Base-by-base conservation (phyloP, 805 yeast genomes). In the Vanderwaltozyma tropicalis region DNA sequence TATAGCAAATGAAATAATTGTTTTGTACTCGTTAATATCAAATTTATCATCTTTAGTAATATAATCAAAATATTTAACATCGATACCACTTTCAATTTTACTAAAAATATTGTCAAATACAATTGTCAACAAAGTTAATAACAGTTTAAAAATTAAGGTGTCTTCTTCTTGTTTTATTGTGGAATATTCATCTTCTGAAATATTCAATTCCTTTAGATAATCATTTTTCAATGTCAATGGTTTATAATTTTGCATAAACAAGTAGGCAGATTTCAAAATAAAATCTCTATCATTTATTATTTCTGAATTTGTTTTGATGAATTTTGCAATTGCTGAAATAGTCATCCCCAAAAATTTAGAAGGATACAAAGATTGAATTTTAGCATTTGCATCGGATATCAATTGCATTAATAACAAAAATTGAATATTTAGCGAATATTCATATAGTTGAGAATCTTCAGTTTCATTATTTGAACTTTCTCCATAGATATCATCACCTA, bases 331-430 rank as follows among this genome's bases (percentile, higher is more conserved):
- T 0, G 86, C 67, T 1, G 80, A 56, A 1, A 78, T 68, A 0
- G 78, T 74, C 74, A 83, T 81, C 1, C 79, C 69, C 34, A 88
- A 62, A 51, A 84, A 87, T 42, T 81, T 73, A 0, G 95, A 80
- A 6, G 96, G 96, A 51, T 78, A 78, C 11, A 74, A 53, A 0
- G 94, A 81, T 28, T 68, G 62, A 42, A 84, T 78, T 38, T 77
- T 63, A 43, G 68, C 70, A 48, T 81, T 53, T 4, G 34, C n/a
- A 17, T 11, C 25, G 1, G 19, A 19, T 2, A 15, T 13, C 12
- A 35, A 12, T 28, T 77, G 72, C 30, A 74, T 63, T n/a, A 63
- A 66, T 37, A 82, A 59, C 32, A 15, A 10, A n/a, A 35, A 35
- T 22, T 28, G 32, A 15, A 31, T 13, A 14, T 29, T 7, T 8